Percentiles rank a stretch among this genome's conserved stretches.
phyloP scores from a whole-genome alignment of 345 rosid genomes.

The Gossypium herbaceum region DNA sequence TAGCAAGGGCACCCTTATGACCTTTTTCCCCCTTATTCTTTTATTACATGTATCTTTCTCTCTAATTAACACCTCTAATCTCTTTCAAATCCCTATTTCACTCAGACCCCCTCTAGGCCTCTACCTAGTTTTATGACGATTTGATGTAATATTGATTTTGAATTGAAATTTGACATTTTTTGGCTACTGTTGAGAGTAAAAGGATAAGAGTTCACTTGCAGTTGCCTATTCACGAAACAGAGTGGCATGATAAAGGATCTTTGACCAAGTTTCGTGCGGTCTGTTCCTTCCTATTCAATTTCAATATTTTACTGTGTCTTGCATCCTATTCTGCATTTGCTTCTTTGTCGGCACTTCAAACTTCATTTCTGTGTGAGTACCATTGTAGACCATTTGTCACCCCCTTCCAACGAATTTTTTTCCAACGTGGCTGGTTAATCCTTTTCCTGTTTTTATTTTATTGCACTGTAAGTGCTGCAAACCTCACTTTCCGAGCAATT shows the following conservation, averaged over 20 bases:
- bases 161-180: neutral
- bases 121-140: neutral
- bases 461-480: neutral
- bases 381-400: neutral
- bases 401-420: neutral
- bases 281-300: constrained; percentile 1
- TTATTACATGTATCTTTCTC: neutral
- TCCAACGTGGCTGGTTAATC: neutral
- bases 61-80: neutral
- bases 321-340: neutral
- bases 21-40: neutral
- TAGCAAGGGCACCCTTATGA: neutral
- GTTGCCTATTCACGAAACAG: neutral
- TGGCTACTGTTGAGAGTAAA: neutral
- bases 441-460: neutral
- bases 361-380: neutral
- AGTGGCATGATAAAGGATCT: constrained; percentile 1
- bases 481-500: neutral
- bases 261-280: neutral
- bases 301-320: neutral
- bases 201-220: neutral
- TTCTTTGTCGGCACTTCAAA: neutral
- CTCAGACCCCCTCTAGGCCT: neutral
- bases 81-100: neutral
- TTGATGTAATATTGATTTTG: neutral